Base-by-base conservation (phyloP, 1,284 basidiomycete genomes). In the Neolentinus lepideus region DNA sequence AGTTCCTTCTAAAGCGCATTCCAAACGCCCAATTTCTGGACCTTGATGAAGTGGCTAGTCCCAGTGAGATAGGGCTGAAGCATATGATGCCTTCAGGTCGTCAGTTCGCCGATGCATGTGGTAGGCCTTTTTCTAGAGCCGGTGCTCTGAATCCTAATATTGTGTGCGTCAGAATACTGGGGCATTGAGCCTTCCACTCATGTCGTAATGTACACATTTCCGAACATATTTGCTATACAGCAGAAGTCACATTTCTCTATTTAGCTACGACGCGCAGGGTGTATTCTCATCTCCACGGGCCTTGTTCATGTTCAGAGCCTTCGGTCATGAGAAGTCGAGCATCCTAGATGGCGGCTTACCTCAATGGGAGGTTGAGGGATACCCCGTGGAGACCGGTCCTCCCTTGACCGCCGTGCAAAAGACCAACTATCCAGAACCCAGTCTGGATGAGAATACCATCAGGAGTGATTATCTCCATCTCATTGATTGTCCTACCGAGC, bases 271-370 rank as follows among this genome's bases (percentile, higher is more conserved):
- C 67, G 78, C 86, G 1, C 78, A 86, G 56, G 93, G 93, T 8
- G 75, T 97, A 24, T 96, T 98, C 74, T 94, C 91, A 1, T 82
- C 92, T 24, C 94, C 95, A 52, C 83, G 95, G 57, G 92, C 91
- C 2, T 79, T 94, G 24, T 98, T 90, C 76, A 98, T 92, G 73
- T 96, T 97, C 78, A 84, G 90, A 67, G 80, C 88, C 22, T 93
- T 95, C 67, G 90, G 92, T 6, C 94, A 98, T 68, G 69, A 78
- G 46, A 86, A 85, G 50, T 91, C 93, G 3, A 92, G 90, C 58
- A 81, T 97, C 16, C 77, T 98, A 10, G 84, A 98, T 68, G 95
- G 94, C 19, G 94, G 94, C 25, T 78, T 98, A 11, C 92, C 92
- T 19, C 75, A 82, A 35, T 98, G 93, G 92, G 77, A 85, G 58